Conservation (phyloP, 2,329 filamentous ascomycete species). For the Ophiobolus disseminans region DNA sequence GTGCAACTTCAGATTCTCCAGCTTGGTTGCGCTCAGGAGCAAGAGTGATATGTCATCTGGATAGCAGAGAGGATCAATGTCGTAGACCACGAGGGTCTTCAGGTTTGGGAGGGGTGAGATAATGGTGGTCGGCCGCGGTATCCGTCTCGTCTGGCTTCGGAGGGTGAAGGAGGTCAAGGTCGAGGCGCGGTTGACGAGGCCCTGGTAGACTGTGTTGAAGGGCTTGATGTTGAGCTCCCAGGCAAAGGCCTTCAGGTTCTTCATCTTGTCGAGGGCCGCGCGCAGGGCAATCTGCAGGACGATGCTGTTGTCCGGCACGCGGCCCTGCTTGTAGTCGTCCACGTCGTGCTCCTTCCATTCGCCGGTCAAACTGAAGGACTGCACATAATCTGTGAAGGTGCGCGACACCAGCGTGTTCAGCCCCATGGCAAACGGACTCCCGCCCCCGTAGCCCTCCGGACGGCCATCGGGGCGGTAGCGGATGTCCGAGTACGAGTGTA, state of each 20-base stretch:
- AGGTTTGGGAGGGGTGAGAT: conserved; percentile 66
- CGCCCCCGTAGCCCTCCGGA: conserved; percentile 67
- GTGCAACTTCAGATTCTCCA: conserved; percentile 64
- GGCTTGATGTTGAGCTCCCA: conserved; percentile 70
- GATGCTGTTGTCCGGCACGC: conserved; percentile 70
- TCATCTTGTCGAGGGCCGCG: conserved; percentile 66
- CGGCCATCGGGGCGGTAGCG: conserved; percentile 63
- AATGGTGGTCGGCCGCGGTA: conserved; percentile 63
- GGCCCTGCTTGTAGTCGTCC: conserved; percentile 65
- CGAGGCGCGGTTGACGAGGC: conserved; percentile 56
- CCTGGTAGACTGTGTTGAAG: conserved; percentile 64
- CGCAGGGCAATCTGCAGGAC: conserved; percentile 67
- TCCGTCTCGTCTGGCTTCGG: conserved; percentile 62
- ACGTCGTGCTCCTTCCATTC: conserved; percentile 65
- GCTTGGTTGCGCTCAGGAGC: conserved; percentile 60
- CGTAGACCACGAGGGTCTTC: conserved; percentile 60
- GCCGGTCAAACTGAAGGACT: conserved; percentile 60
- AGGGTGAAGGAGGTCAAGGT: conserved; percentile 62
- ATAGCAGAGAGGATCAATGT: conserved; percentile 70
- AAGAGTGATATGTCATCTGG: conserved; percentile 68
- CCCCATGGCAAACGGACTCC: conserved; percentile 69
- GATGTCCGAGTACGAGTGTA: conserved; percentile 65
- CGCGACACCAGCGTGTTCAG: conserved; percentile 67
- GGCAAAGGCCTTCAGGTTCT: conserved; percentile 60
- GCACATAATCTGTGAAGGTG: conserved; percentile 60